Base-by-base conservation (phyloP, 352 stramenopile species). In the Pythium periplocum region DNA sequence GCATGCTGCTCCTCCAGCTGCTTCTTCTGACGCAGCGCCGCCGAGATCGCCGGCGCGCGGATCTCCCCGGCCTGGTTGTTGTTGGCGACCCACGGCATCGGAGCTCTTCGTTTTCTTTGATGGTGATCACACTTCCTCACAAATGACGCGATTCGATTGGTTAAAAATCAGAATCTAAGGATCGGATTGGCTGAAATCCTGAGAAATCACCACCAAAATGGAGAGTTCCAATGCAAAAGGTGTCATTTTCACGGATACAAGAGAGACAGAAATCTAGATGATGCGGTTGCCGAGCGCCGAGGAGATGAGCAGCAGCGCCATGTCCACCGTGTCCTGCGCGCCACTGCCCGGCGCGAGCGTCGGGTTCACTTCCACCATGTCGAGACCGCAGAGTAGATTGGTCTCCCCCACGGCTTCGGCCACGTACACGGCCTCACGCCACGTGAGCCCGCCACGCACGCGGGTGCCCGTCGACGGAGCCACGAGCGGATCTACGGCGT, bases 291-390 rank as follows among this genome's bases (percentile, higher is more conserved):
- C 93, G 45, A 98, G 80, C 32, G 96, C 82, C 50, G 90, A 97
- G 17, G 83, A 92, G 48, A 98, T 91, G 38, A 98, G 76, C 57
- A 96, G 69, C 49, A 97, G 63, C 46, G 88, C 93, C 64, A 98
- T 86, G 66, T 98, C 90, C 53, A 98, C 78, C 4, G 95, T 98
- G 65, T 95, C 86, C 51, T 88, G 74, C 30, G 90, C 92, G 8
- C 92, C 93, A 35, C 79, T 63, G 30, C 81, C 90, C 32, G 95
- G 80, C 4, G 90, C 87, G 48, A 98, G 71, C 48, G 66, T 90
- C 38, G 89, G 78, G 74, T 98, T 98, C n/a, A 98, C 75, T 73
- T 98, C 95, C 4, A 98, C 95, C 74, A 98, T 96, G 66, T 98
- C 95, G 33, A 98, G 83, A 4, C 87, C 82, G 62, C 73, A 74